These are phyloP conservation scores for Scheffersomyces coipomensis DNA, from an alignment of 805 yeast genomes.

Conservation along the genomic window DNA sequence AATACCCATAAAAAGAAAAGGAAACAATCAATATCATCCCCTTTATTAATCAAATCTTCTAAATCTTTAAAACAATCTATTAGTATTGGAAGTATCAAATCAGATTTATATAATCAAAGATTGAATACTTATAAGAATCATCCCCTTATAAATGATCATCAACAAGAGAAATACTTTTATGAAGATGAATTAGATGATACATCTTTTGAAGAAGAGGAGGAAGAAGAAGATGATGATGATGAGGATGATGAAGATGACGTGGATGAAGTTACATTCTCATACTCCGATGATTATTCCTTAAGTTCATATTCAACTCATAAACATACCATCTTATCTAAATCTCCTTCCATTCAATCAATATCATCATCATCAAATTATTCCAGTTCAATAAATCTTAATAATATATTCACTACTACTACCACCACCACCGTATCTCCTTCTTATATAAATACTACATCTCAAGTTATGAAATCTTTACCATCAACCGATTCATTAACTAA, in stretches of 20 bases:
- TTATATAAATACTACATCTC: background rate
- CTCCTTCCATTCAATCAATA: background rate
- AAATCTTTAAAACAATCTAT: constrained; percentile 4
- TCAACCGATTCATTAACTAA: constrained; percentile 7
- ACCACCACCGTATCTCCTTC: background rate
- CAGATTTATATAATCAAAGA: constrained; percentile 2
- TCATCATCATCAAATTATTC: background rate
- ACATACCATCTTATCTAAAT: background rate
- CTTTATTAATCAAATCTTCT: no score
- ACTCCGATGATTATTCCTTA: constrained; percentile 4
- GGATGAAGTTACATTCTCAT: constrained; percentile 2
- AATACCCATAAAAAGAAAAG: background rate
- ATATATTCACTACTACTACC: background rate
- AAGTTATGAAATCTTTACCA: background rate
- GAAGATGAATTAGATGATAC: background rate
- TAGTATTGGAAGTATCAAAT: constrained; percentile 8
- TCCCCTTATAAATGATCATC: constrained; percentile 3
- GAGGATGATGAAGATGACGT: constrained; percentile 1
- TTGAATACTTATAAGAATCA: constrained; percentile 1
- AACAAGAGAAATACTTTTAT: background rate
- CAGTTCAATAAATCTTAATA: no score
- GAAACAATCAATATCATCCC: background rate
- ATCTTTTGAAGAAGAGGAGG: background rate
- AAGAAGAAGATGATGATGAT: constrained; percentile 1
- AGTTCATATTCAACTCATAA: constrained; percentile 3